A percentile compares a stretch with the other conserved stretches of the same genome.
These are phyloP conservation scores for Moniliophthora roreri DNA, from an alignment of 1,284 basidiomycete genomes.

Conservation along the genomic window DNA sequence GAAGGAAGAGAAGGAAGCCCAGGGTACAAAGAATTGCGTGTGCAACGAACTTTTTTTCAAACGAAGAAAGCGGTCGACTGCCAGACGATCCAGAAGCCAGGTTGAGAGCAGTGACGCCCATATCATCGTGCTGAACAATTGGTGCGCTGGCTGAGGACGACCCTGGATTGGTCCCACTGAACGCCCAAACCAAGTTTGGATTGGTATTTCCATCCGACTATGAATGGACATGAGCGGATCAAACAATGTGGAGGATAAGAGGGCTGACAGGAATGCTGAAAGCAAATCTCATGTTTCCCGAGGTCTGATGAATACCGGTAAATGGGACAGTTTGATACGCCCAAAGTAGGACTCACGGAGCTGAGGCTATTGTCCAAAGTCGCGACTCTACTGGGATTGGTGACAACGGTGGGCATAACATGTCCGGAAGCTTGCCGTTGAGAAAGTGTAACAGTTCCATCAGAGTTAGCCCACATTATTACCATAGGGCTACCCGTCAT, in stretches of 20 bases:
- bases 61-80: slow-evolving; percentile 29
- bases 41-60: slow-evolving; percentile 47
- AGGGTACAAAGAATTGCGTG: slow-evolving; percentile 53
- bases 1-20: slow-evolving; percentile 60
- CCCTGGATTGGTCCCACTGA: slow-evolving; percentile 40
- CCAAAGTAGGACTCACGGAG: slow-evolving; percentile 26
- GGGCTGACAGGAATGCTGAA: slow-evolving; percentile 49
- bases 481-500: slow-evolving; percentile 62
- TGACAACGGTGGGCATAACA: slow-evolving; percentile 49
- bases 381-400: slow-evolving; percentile 47
- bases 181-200: slow-evolving; percentile 51
- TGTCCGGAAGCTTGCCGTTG: slow-evolving; percentile 51
- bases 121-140: slow-evolving; percentile 41
- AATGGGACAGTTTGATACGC: background rate
- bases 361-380: slow-evolving; percentile 35
- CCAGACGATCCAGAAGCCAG: slow-evolving; percentile 23
- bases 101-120: slow-evolving; percentile 39
- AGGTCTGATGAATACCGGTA: slow-evolving; percentile 26
- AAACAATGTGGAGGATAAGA: background rate
- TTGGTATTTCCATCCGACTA: slow-evolving; percentile 36
- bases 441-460: slow-evolving; percentile 55
- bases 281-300: slow-evolving; percentile 37
- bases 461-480: slow-evolving; percentile 62
- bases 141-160: slow-evolving; percentile 34
- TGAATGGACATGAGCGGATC: background rate